Conservation (phyloP, 2,329 filamentous ascomycete genomes). For the Pseudogymnoascus sp. region DNA sequence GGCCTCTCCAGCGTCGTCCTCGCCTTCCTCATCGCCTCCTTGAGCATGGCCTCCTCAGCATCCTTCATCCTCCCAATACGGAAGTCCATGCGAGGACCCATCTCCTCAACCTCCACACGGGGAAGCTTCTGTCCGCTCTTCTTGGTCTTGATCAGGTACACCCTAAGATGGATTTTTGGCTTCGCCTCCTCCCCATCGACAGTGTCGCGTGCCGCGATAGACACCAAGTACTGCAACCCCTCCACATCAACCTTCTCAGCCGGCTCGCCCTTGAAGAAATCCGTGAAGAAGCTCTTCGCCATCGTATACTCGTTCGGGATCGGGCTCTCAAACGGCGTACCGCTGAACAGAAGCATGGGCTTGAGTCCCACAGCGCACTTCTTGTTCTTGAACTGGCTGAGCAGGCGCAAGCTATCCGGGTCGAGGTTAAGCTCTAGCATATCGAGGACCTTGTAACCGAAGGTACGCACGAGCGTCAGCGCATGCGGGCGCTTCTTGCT, state of each 20-base stretch:
- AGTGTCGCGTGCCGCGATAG: conserved; percentile 65
- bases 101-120: conserved; percentile 87
- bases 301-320: conserved; percentile 72
- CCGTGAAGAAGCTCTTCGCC: conserved; percentile 77
- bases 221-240: conserved; percentile 84
- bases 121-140: conserved; percentile 80
- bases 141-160: conserved; percentile 80
- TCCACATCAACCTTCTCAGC: conserved; percentile 84
- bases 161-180: conserved; percentile 58
- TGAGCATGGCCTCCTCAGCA: conserved; percentile 69
- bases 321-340: conserved; percentile 77
- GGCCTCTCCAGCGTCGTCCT: conserved; percentile 65
- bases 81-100: conserved; percentile 90
- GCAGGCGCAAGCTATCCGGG: conserved; percentile 57
- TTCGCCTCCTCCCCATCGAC: conserved; percentile 38
- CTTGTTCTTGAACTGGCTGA: conserved; percentile 67
- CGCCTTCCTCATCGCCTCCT: conserved; percentile 82
- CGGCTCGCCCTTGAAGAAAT: conserved; percentile 80
- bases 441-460: conserved; percentile 80
- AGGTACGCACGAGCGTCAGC: conserved; percentile 73
- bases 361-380: conserved; percentile 74
- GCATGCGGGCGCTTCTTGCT: conserved; percentile 95
- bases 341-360: conserved; percentile 86
- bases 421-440: conserved; percentile 90
- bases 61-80: conserved; percentile 71